A percentile compares a stretch with the other conserved stretches of the same genome.
These are phyloP conservation scores for Lasiodiplodia citricola DNA, from an alignment of 2,329 filamentous ascomycete genomes.

Conservation along the genomic window DNA sequence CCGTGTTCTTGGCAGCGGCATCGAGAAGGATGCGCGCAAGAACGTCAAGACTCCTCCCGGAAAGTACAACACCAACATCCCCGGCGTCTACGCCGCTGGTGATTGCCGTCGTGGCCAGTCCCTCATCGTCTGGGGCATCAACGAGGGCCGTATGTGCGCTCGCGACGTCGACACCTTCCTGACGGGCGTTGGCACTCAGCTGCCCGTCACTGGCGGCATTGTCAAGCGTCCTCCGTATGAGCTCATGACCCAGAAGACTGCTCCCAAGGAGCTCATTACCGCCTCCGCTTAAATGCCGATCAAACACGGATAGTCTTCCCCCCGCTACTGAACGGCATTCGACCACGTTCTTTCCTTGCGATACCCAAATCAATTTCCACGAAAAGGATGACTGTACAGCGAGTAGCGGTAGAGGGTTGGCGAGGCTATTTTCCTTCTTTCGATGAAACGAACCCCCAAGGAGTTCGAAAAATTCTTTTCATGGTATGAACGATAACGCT, in stretches of 20 bases:
- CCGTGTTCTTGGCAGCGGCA: constrained; percentile 81
- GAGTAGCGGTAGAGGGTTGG: constrained; percentile 8
- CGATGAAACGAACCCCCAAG: not conserved
- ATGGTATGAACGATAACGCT: not conserved
- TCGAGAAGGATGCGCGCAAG: constrained; percentile 91
- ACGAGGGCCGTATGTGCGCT: constrained; percentile 91
- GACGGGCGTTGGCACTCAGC: constrained; percentile 72
- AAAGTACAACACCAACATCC: constrained; percentile 85
- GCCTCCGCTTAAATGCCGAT: constrained; percentile 36
- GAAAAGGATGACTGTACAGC: constrained; percentile 18
- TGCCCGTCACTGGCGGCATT: constrained; percentile 93
- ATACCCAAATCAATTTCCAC: constrained; percentile 7
- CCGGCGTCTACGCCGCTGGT: constrained; percentile 90
- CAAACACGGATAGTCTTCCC: not conserved
- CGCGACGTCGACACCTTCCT: constrained; percentile 91
- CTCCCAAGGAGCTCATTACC: constrained; percentile 45
- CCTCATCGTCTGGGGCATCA: constrained; percentile 98
- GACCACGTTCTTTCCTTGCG: constrained; percentile 18
- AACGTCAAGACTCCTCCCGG: constrained; percentile 93
- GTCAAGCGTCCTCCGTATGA: constrained; percentile 81
- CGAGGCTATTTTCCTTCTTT: constrained; percentile 3
- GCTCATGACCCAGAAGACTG: constrained; percentile 58
- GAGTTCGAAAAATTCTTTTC: not conserved
- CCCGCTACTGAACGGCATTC: not conserved
- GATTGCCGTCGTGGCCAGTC: constrained; percentile 95